Evolutionary conservation across 306 rosid species (phyloP).

Genomic region (Trifolium pratense): DNA sequence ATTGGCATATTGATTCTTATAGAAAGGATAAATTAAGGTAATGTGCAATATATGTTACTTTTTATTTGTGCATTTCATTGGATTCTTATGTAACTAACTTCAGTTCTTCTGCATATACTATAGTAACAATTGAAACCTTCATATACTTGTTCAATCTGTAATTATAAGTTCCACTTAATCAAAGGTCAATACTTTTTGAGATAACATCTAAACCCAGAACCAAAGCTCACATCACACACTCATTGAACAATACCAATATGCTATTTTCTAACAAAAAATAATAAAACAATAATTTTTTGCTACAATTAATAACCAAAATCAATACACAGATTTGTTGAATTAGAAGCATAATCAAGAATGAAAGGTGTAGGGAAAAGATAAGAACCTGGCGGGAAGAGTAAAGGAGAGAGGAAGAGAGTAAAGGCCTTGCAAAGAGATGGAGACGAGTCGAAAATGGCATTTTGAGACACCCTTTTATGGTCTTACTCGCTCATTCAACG

Average conservation of each 20-base stretch:
- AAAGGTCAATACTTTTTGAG: background rate
- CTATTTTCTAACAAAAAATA: too few species aligned
- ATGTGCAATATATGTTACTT: too few species aligned
- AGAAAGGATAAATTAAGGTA: background rate
- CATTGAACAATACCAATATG: background rate
- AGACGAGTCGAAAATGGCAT: slow-evolving; percentile 46
- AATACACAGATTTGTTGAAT: background rate
- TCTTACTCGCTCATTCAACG: background rate
- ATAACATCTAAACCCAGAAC: background rate
- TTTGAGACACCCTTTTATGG: background rate
- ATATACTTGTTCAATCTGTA: too few species aligned
- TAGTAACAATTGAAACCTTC: too few species aligned
- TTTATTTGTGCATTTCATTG: too few species aligned
- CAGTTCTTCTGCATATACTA: too few species aligned
- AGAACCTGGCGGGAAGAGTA: slow-evolving; percentile 44
- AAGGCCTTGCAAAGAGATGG: slow-evolving; percentile 38
- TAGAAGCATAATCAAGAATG: background rate
- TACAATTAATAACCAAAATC: background rate
- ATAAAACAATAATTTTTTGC: too few species aligned
- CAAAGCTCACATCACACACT: background rate
- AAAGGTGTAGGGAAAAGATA: slow-evolving; percentile 23
- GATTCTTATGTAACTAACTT: too few species aligned
- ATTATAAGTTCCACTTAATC: background rate
- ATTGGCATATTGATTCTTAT: background rate
- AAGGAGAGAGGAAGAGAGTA: slow-evolving; percentile 40